Evolutionary conservation across 2,329 filamentous ascomycete genomes (phyloP).

Genomic region (Fusarium protoensiforme): DNA sequence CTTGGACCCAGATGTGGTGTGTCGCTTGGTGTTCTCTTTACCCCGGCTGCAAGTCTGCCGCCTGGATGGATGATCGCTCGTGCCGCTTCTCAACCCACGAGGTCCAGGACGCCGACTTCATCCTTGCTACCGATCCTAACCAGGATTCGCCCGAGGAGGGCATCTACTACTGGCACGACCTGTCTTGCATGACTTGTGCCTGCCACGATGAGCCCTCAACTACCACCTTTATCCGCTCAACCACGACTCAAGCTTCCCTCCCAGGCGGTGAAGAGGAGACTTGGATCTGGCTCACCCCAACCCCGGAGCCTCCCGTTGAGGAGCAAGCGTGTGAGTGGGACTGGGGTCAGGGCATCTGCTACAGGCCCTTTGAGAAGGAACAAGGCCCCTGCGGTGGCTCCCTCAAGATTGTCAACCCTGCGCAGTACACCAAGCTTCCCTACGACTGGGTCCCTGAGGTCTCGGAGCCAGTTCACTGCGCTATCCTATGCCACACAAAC

Average conservation of each 20-base stretch:
- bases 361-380: not conserved
- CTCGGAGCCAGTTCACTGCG: not conserved
- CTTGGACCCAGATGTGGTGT: conserved; percentile 7
- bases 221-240: not conserved
- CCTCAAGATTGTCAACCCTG: not conserved
- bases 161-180: conserved; percentile 2
- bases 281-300: not conserved
- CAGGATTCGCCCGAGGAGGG: not conserved
- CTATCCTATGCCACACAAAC: not conserved
- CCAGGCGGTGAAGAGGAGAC: not conserved
- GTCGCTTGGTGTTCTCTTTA: not conserved
- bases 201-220: not conserved
- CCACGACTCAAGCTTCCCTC: not conserved
- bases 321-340: not conserved
- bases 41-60: not conserved
- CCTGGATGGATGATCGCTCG: not conserved
- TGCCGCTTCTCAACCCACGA: not conserved
- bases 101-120: not conserved
- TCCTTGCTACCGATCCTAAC: not conserved
- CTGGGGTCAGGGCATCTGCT: not conserved
- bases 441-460: not conserved
- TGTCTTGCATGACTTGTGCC: not conserved
- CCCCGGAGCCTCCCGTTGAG: not conserved
- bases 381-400: not conserved
- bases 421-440: not conserved